A percentile compares a stretch with the other conserved stretches of the same genome.
phyloP scores from a whole-genome alignment of 2,329 filamentous ascomycete genomes.

The Trichoderma koningii region DNA sequence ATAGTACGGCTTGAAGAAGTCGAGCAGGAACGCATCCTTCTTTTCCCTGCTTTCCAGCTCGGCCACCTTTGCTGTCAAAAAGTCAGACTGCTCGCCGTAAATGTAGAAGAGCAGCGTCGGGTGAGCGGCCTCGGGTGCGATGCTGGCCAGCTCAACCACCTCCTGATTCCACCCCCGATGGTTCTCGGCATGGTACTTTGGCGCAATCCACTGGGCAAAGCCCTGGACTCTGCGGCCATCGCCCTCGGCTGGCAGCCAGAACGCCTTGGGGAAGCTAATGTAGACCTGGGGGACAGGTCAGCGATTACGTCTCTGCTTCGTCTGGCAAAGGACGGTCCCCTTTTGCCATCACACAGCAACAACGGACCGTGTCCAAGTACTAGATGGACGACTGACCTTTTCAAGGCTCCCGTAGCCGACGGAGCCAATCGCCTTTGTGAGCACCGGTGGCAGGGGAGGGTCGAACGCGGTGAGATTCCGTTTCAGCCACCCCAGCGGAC shows the following conservation, averaged over 20 bases:
- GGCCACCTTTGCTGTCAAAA: conserved; percentile 52
- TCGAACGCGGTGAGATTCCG: conserved; percentile 59
- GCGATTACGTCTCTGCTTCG: neutral
- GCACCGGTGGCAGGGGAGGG: conserved; percentile 58
- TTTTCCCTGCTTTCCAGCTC: conserved; percentile 47
- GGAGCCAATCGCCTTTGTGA: conserved; percentile 62
- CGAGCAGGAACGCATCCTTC: conserved; percentile 57
- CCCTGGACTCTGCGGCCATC: conserved; percentile 54
- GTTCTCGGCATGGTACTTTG: conserved; percentile 65
- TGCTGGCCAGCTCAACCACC: conserved; percentile 72
- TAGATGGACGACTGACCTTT: conserved; percentile 52
- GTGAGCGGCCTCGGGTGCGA: conserved; percentile 62
- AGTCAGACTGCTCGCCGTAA: conserved; percentile 62
- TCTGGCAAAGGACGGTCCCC: no score
- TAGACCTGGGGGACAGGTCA: conserved; percentile 46
- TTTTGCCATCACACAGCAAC: no score
- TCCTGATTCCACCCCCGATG: conserved; percentile 72
- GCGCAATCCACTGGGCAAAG: conserved; percentile 76
- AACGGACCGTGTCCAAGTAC: neutral
- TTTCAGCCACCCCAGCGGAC: conserved; percentile 70
- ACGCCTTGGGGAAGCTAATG: conserved; percentile 72
- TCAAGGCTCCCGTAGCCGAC: conserved; percentile 72
- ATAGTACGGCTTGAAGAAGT: conserved; percentile 77
- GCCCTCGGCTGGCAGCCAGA: conserved; percentile 61
- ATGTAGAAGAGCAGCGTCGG: conserved; percentile 86